phyloP scores from a whole-genome alignment of 2,329 filamentous ascomycete species.

The Xylariaceae sp. region DNA sequence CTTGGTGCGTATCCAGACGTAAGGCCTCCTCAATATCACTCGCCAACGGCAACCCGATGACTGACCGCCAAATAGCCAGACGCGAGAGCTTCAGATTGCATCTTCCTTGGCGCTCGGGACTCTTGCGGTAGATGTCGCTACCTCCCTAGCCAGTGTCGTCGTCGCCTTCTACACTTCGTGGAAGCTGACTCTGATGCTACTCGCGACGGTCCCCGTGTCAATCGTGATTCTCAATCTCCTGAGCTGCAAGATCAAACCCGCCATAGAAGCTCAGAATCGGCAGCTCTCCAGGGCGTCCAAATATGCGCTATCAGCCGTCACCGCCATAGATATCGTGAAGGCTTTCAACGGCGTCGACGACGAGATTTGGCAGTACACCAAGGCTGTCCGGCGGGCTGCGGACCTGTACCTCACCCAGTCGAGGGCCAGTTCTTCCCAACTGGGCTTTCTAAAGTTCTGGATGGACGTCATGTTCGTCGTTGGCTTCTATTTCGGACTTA shows the following conservation, averaged over 20 bases:
- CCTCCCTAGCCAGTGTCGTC: slow-evolving; percentile 55
- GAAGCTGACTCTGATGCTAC: slow-evolving; percentile 73
- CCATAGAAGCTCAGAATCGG: slow-evolving; percentile 61
- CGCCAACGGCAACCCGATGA: slow-evolving; percentile 4
- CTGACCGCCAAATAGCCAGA: slow-evolving; percentile 51
- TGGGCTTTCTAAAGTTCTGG: slow-evolving; percentile 66
- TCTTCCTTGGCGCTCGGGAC: slow-evolving; percentile 74
- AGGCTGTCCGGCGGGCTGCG: slow-evolving; percentile 50
- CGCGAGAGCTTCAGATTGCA: slow-evolving; percentile 72
- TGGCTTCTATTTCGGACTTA: slow-evolving; percentile 81
- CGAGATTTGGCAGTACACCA: slow-evolving; percentile 60
- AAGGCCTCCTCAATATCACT: slow-evolving; percentile 31
- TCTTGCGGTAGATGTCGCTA: slow-evolving; percentile 55
- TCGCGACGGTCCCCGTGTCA: slow-evolving; percentile 65
- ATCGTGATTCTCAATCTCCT: slow-evolving; percentile 51
- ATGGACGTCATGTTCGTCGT: slow-evolving; percentile 74
- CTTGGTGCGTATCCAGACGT: slow-evolving; percentile 67
- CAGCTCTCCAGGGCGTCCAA: slow-evolving; percentile 66
- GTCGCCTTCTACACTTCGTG: slow-evolving; percentile 76
- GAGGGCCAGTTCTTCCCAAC: slow-evolving; percentile 61
- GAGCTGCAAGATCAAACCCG: slow-evolving; percentile 53
- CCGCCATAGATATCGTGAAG: slow-evolving; percentile 78
- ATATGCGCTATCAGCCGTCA: slow-evolving; percentile 59
- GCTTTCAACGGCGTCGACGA: slow-evolving; percentile 68
- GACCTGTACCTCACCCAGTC: slow-evolving; percentile 61